Conservation (phyloP, 306 rosid species). For the Trichosanthes truncata region DNA sequence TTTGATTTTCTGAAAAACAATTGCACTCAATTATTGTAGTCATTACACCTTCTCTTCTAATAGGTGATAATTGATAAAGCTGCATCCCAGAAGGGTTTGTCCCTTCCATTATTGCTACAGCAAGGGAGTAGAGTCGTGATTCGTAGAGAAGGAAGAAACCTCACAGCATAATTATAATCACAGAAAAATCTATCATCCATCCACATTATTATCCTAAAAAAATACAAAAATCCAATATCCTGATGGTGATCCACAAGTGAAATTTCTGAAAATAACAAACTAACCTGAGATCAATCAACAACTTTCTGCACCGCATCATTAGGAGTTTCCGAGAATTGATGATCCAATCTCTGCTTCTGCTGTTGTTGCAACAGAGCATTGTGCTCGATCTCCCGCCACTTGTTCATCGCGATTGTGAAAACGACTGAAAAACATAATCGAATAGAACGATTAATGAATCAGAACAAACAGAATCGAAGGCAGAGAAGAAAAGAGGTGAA, state of each 20-base stretch:
- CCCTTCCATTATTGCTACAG: neutral
- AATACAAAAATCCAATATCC: neutral
- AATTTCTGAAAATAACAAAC: neutral
- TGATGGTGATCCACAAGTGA: neutral
- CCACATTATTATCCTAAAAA: neutral
- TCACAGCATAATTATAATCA: neutral
- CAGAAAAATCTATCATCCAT: neutral
- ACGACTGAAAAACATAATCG: neutral
- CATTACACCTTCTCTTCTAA: neutral
- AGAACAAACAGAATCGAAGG: neutral
- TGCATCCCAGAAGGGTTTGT: neutral
- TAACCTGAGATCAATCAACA: constrained; percentile 9
- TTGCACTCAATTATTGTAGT: neutral
- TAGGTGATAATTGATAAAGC: neutral
- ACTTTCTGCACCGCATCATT: neutral
- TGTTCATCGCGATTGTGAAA: constrained; percentile 8
- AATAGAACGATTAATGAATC: neutral
- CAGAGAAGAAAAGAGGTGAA: neutral
- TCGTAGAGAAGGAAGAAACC: neutral
- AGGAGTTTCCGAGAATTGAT: constrained; percentile 8
- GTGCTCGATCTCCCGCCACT: constrained; percentile 16
- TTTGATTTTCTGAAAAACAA: neutral
- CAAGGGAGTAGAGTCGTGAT: neutral
- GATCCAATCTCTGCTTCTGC: constrained; percentile 2
- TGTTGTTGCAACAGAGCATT: constrained; percentile 1